Conservation (phyloP, 1,284 basidiomycete species). For the Leccinum pachyderme region DNA sequence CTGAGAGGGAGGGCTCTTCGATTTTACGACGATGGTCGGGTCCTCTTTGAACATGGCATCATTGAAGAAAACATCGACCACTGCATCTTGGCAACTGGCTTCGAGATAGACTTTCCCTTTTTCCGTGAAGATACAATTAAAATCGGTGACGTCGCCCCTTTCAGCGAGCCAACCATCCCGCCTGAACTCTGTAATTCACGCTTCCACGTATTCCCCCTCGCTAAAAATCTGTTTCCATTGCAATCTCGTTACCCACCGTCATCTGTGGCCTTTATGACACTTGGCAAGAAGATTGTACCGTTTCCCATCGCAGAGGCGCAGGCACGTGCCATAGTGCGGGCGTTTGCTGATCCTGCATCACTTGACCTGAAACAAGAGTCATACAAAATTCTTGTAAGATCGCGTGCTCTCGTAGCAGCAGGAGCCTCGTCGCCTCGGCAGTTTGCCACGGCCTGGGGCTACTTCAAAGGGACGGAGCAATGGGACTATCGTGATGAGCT, state of each 20-base stretch:
- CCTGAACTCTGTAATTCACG: constrained; percentile 61
- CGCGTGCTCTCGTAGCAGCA: constrained; percentile 38
- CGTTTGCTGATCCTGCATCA: constrained; percentile 48
- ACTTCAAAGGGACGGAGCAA: constrained; percentile 50
- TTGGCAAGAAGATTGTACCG: constrained; percentile 55
- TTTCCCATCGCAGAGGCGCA: constrained; percentile 70
- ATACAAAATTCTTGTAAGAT: constrained; percentile 46
- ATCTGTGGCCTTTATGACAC: constrained; percentile 63
- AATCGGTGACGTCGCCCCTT: constrained; percentile 35
- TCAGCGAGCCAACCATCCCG: constrained; percentile 41
- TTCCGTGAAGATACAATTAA: constrained; percentile 39
- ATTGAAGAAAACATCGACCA: constrained; percentile 54
- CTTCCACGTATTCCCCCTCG: constrained; percentile 63
- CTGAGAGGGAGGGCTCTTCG: constrained; percentile 43
- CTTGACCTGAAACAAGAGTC: constrained; percentile 51
- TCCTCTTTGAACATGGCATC: constrained; percentile 60
- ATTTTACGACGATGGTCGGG: constrained; percentile 45
- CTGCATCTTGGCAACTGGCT: constrained; percentile 75
- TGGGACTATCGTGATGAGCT: constrained; percentile 68
- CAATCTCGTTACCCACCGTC: constrained; percentile 46
- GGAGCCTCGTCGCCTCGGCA: constrained; percentile 33
- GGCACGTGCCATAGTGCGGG: constrained; percentile 53
- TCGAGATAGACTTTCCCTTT: constrained; percentile 62
- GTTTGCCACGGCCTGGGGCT: constrained; percentile 57
- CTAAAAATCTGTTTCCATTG: constrained; percentile 50